Evolutionary conservation across 2,329 filamentous ascomycete species (phyloP), one percentile per base, ranked within the genome.

Genomic region (Tolypocladium album): DNA sequence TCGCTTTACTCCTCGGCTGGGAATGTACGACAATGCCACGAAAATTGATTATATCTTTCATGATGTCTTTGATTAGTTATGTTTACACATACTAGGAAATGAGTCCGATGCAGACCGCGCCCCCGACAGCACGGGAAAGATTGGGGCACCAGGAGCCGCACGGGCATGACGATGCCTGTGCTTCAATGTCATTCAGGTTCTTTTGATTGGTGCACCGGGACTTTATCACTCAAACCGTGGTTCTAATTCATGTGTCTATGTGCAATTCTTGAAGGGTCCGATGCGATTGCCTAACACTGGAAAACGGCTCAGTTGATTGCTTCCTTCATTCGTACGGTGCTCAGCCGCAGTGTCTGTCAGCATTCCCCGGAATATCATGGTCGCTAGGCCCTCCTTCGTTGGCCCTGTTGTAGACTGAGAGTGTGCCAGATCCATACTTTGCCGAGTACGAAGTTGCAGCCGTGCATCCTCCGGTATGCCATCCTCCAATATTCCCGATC

Each of bases 391-490:
- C 8, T 24, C 53, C 53, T 1, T 36, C 53, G 38, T 55, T 55
- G 31, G 53, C 53, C 24, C 36, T 8, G n/a, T 56, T 56, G 36
- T 22, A 56, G 13, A 56, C 55, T 8, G 38, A 56, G 34, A 56
- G 55, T n/a, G 36, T 56, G n/a, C 55, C 55, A 20, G 55, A 40
- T 22, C 55, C 55, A 12, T 42, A 56, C 55, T 42, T 56, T 1
- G 55, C 31, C 22, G 55, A 56, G 13, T 42, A 56, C n/a, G 55
- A 56, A 39, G 36, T 39, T 22, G 12, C 31, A 4, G 55, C 1
- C 38, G 7, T 12, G 47, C 61, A 62, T n/a, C 61, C 61, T 34
- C 61, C 61, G 17, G 61, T 62, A 53, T 62, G 61, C 61, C 57
- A 61, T 36, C 61, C 61, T 47, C 61, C 61, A 15, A 61, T 57